phyloP scores from a whole-genome alignment of 495 filamentous ascomycete species.

The Xylaria longipes region DNA sequence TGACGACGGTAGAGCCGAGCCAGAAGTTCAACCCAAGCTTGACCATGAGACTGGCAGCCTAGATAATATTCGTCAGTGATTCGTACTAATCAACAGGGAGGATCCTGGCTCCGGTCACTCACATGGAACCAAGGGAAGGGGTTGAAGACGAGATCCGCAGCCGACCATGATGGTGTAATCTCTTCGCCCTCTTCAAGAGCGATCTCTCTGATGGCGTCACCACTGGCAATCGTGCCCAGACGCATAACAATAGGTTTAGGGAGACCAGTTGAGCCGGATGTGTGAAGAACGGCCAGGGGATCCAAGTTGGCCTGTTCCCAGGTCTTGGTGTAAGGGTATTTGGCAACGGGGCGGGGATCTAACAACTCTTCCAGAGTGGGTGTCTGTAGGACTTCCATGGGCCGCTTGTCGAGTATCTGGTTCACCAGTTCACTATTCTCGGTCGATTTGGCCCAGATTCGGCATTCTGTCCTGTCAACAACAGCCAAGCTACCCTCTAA shows the following conservation, averaged over 20 bases:
- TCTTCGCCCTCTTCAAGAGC: slow-evolving; percentile 27
- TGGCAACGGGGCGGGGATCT: slow-evolving; percentile 34
- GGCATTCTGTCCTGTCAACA: slow-evolving; percentile 46
- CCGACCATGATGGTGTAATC: slow-evolving; percentile 26
- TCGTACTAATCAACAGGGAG: neutral
- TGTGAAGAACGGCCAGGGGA: slow-evolving; percentile 57
- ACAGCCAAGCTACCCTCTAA: slow-evolving; percentile 47
- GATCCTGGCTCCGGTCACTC: neutral
- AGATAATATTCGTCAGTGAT: slow-evolving; percentile 10
- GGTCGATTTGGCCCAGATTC: slow-evolving; percentile 36
- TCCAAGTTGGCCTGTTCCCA: slow-evolving; percentile 52
- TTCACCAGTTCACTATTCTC: slow-evolving; percentile 45
- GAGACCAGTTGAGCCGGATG: slow-evolving; percentile 62
- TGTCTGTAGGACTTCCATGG: slow-evolving; percentile 28
- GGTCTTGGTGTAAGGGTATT: slow-evolving; percentile 46
- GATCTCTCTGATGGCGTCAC: slow-evolving; percentile 42
- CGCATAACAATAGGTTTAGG: slow-evolving; percentile 59
- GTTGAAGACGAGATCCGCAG: slow-evolving; percentile 27
- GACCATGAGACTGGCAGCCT: slow-evolving; percentile 30
- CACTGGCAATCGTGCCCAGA: slow-evolving; percentile 52
- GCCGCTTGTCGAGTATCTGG: slow-evolving; percentile 40
- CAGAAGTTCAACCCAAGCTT: slow-evolving; percentile 29
- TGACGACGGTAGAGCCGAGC: slow-evolving; percentile 32
- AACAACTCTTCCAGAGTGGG: slow-evolving; percentile 24
- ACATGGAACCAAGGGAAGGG: slow-evolving; percentile 31